Percentiles rank a stretch among this genome's conserved stretches.
phyloP scores from a whole-genome alignment of 1,284 basidiomycete species.

The Polyporus tsugae region DNA sequence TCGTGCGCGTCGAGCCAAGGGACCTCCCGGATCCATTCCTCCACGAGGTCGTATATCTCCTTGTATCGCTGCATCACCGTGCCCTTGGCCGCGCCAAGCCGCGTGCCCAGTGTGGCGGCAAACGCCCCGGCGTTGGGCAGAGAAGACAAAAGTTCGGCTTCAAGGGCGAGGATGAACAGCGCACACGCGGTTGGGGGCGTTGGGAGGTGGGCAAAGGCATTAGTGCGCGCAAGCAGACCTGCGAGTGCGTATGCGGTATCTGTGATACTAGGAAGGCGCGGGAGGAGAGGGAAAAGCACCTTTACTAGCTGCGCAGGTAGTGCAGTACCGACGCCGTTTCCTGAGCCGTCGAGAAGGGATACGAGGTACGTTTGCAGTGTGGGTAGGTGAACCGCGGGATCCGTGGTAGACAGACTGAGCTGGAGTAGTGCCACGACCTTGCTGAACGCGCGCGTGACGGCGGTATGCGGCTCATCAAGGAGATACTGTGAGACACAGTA shows the following conservation, averaged over 20 bases:
- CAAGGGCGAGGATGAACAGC: conserved; percentile 73
- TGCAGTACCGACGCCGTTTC: conserved; percentile 29
- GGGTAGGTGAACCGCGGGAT: conserved; percentile 52
- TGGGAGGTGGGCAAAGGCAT: conserved; percentile 47
- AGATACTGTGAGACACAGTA: conserved; percentile 48
- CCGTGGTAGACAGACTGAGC: conserved; percentile 53
- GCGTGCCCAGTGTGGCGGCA: conserved; percentile 59
- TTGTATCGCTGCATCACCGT: conserved; percentile 76
- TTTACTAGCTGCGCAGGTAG: conserved; percentile 50
- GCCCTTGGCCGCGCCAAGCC: conserved; percentile 57
- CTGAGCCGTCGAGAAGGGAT: conserved; percentile 42
- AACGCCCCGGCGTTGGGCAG: conserved; percentile 64
- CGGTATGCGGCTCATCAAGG: conserved; percentile 58
- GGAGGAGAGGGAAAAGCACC: conserved; percentile 48
- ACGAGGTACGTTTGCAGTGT: conserved; percentile 58
- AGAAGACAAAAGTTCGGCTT: conserved; percentile 65
- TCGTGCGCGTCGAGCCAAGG: conserved; percentile 67
- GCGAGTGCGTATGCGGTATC: conserved; percentile 66
- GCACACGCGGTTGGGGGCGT: conserved; percentile 69
- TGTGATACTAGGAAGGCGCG: conserved; percentile 52
- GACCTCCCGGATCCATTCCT: conserved; percentile 65
- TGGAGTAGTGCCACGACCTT: conserved; percentile 57
- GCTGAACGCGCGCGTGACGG: conserved; percentile 63
- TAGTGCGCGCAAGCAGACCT: conserved; percentile 55
- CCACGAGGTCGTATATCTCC: conserved; percentile 63